A percentile compares a stretch with the other conserved stretches of the same genome.
Evolutionary conservation across 2,329 filamentous ascomycete species (phyloP).

Genomic region (Neoascochyta sp.): DNA sequence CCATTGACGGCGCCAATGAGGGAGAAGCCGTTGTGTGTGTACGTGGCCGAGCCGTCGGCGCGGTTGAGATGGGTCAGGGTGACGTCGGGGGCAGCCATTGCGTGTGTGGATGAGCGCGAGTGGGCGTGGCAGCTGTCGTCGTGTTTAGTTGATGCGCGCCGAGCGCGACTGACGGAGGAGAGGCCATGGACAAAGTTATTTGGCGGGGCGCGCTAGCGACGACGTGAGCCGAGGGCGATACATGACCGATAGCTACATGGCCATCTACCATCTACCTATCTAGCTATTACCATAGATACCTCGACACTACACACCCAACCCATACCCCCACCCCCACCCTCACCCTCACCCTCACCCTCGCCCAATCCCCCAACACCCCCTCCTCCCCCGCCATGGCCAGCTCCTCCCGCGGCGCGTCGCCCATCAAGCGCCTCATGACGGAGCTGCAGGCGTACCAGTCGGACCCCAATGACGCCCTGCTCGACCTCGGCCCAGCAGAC

Average conservation of each 20-base stretch:
- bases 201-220: too few relatives aligned
- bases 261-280: too few relatives aligned
- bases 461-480: slow-evolving; percentile 54
- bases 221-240: too few relatives aligned
- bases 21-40: slow-evolving; percentile 71
- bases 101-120: too few relatives aligned
- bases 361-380: background rate
- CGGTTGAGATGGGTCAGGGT: slow-evolving; percentile 54
- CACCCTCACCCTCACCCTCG: too few relatives aligned
- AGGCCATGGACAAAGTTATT: too few relatives aligned
- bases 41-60: slow-evolving; percentile 76
- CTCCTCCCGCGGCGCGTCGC: slow-evolving; percentile 33
- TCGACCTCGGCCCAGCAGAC: slow-evolving; percentile 54
- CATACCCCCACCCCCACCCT: too few relatives aligned
- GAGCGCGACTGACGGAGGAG: too few relatives aligned
- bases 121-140: too few relatives aligned
- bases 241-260: too few relatives aligned
- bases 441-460: slow-evolving; percentile 58
- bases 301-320: background rate
- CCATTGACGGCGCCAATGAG: slow-evolving; percentile 87
- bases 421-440: slow-evolving; percentile 58
- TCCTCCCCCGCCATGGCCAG: slow-evolving; percentile 24
- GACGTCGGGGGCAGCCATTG: slow-evolving; percentile 30
- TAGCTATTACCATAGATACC: too few relatives aligned
- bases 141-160: too few relatives aligned